Evolutionary conservation across 371 early-diverging fungal genomes (phyloP).

Genomic region (Mortierella sp.): DNA sequence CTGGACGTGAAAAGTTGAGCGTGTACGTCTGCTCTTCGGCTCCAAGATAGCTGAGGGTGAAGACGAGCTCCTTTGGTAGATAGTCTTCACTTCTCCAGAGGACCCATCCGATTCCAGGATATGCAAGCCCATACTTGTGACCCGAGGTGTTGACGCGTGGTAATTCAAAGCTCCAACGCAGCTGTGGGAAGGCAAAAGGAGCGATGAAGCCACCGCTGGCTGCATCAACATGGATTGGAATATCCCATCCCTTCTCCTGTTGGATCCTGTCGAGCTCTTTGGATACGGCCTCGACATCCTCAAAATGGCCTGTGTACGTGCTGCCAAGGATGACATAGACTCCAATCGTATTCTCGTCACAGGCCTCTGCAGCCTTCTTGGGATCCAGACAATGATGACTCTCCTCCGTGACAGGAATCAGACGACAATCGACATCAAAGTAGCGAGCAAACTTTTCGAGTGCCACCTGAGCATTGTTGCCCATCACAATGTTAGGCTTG

Average conservation of each 20-base stretch:
- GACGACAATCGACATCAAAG: constrained; percentile 77
- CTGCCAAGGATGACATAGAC: constrained; percentile 73
- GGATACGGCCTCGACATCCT: constrained; percentile 73
- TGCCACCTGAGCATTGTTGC: constrained; percentile 68
- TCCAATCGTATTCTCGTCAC: constrained; percentile 78
- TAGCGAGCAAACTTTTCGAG: constrained; percentile 71
- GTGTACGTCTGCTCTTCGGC: constrained; percentile 69
- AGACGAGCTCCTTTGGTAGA: constrained; percentile 74
- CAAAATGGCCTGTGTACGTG: constrained; percentile 86
- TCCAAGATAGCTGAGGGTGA: constrained; percentile 76
- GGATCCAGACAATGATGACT: constrained; percentile 65
- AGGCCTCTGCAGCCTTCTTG: constrained; percentile 56
- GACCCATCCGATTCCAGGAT: constrained; percentile 74
- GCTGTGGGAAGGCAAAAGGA: constrained; percentile 68
- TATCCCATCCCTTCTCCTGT: constrained; percentile 59
- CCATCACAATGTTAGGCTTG: constrained; percentile 69
- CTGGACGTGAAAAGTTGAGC: constrained; percentile 76
- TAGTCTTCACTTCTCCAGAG: constrained; percentile 69
- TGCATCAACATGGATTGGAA: constrained; percentile 75
- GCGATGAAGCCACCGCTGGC: constrained; percentile 75
- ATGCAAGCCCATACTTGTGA: constrained; percentile 75
- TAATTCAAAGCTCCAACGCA: constrained; percentile 73
- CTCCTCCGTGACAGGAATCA: constrained; percentile 66
- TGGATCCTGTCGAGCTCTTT: constrained; percentile 67
- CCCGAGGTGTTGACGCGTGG: constrained; percentile 66